Base-by-base conservation (phyloP, 495 filamentous ascomycete species). In the Penicillium lividum region DNA sequence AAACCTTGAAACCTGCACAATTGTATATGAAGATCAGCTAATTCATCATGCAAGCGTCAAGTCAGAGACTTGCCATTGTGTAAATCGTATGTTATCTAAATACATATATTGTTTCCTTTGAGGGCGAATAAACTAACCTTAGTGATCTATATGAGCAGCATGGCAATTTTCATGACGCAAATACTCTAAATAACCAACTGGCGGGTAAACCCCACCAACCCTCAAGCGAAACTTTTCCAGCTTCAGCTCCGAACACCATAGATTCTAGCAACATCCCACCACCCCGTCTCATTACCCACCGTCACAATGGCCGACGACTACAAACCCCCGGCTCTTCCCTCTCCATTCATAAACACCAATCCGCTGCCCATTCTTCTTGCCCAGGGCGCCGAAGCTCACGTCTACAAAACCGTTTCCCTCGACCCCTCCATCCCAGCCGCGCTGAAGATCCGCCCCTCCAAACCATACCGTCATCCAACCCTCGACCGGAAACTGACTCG, bases 331-430 rank as follows among this genome's bases (percentile, higher is more conserved):
- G 71, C 81, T 54, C 88, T 89, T 60, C 90, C 90, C 22, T 61
- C 79, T 16, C 86, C 84, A 53, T 87, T 90, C 81, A 80, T 79
- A 66, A 74, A 84, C 64, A 80, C 84, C 38, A 58, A 73, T 64
- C 77, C 84, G 16, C 77, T 83, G 49, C 75, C 80, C 59, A 71
- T 76, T 15, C 78, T 94, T 66, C 82, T 97, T 57, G 84, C 88
- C 38, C 94, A 97, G 81, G 94, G 94, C 77, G 94, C 94, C 72
- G 94, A 98, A 84, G 91, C 89, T 47, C 90, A 92, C 66, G 81
- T 98, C 69, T 98, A 93, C 89, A 84, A 83, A 64, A 93, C 93
- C 8, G 85, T 82, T 62, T 92, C 90, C 77, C 89, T 96, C 63
- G 66, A 80, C 13, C 83, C 90, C 56, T 61, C 74, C 57, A 81